Base-by-base conservation (phyloP, 169 alveolate genomes). In the Eimeria necatrix region DNA sequence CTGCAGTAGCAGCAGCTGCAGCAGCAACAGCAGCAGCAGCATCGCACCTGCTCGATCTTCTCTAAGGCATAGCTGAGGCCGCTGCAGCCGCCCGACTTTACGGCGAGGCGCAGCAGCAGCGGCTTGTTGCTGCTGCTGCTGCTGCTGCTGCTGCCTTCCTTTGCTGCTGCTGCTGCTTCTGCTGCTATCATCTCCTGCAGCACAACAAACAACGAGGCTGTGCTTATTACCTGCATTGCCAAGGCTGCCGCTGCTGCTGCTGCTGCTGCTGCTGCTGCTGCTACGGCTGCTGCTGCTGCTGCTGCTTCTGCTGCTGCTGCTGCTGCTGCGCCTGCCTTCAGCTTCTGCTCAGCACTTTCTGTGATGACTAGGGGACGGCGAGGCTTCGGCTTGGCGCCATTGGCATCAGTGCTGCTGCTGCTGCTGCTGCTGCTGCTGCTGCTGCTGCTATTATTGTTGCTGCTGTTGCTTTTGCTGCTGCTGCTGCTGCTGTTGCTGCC, bases 21-120 rank as follows among this genome's bases (percentile, higher is more conserved):
- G n/a, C n/a, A n/a, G n/a, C n/a, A 7, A 6, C 56, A 18, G 7
- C 26, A 16, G 46, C 26, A 8, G 18, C 84, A 4, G 56, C 24
- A 53, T n/a, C n/a, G n/a, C n/a, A n/a, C n/a, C n/a, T n/a, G n/a
- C n/a, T n/a, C n/a, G n/a, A n/a, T n/a, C n/a, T 41, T 64, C 53
- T 91, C 80, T 4, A 91, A 26, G 3, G 52, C 70, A 26, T 91
- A 91, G 59, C 92, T 74, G 20, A 91, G 91, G 64, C 95, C 95
- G 83, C 95, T 91, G 53, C 95, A 91, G 16, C 95, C 95, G 16
- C 95, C 95, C 18, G 95, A 76, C 49, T 73, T 60, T 6, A 91
- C 95, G 0, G 90, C 95, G 2, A 91, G 51, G 26, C 95, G 95
- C 20, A 91, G 85, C 7, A 86, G n/a, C n/a, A n/a, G n/a, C n/a